Conservation (phyloP, 768 basidiomycete genomes). For the Psilocybe subaeruginosa region DNA sequence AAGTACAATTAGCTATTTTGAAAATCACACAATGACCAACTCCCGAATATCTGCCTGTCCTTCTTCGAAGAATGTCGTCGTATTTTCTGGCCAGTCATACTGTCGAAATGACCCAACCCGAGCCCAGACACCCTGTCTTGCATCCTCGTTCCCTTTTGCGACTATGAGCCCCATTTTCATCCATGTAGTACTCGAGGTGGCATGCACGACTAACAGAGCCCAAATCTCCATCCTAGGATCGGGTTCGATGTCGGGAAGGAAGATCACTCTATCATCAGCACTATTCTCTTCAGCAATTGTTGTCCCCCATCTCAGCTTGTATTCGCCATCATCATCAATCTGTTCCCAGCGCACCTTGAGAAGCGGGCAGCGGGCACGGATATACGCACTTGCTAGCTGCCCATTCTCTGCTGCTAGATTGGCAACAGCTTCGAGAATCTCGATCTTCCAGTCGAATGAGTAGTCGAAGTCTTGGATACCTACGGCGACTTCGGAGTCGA, state of each 20-base stretch:
- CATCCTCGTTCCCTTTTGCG: neutral
- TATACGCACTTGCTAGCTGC: conserved; percentile 7
- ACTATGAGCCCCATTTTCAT: conserved; percentile 18
- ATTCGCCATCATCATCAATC: neutral
- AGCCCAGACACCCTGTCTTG: neutral
- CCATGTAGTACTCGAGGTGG: conserved; percentile 8
- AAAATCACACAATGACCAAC: conserved; percentile 2
- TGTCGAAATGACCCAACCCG: conserved; percentile 14
- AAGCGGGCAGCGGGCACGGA: conserved; percentile 4
- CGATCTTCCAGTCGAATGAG: conserved; percentile 12
- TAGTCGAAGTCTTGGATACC: conserved; percentile 16
- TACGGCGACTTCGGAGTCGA: conserved; percentile 5
- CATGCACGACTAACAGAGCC: conserved; percentile 13
- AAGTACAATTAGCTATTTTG: no score
- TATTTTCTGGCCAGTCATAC: conserved; percentile 11
- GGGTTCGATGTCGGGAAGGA: conserved; percentile 8
- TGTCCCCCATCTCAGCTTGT: conserved; percentile 11
- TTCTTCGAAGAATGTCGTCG: conserved; percentile 6
- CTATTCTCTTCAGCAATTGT: neutral
- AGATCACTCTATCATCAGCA: conserved; percentile 9
- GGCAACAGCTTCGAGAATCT: conserved; percentile 5
- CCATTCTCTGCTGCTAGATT: conserved; percentile 8
- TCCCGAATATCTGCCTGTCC: neutral
- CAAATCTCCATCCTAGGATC: neutral
- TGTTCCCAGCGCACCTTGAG: conserved; percentile 6